Evolutionary conservation across 306 rosid genomes (phyloP), one percentile per base, ranked within the genome.

Genomic region (Vicia sativa): DNA sequence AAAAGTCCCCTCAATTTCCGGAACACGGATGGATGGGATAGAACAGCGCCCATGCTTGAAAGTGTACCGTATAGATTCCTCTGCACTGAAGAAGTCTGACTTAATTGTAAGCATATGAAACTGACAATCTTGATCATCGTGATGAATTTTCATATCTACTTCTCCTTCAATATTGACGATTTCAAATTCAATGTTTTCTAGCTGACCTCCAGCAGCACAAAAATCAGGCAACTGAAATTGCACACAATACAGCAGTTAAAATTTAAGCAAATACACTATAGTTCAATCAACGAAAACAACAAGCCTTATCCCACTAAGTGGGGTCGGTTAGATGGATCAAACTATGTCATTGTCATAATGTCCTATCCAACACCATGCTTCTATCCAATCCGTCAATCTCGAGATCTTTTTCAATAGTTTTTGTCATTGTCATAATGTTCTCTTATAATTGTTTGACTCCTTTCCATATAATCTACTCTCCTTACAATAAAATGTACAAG

Each of bases 31-130:
- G 29, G 68, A 39, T 11, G 67, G 79, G 65, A 87, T 65, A 6
- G 70, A 67, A 63, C 87, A 82, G 2, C 79, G 48, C 8, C 91
- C 91, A 31, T 75, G 79, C 77, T 79, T 78, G 59, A 87, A 84
- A 58, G 73, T 67, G 62, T 74, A 79, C 11, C 74, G 84, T 23
- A 79, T 49, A 25, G 72, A 74, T 10, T 79, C 77, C 58, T 68
- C 82, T 7, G 64, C 42, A 19, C n/a, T 50, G 26, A 14, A 55
- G 19, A 72, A 62, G 31, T 55, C 83, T 4, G 82, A 73, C 77
- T 70, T 81, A 53, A 87, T 62, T 54, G 62, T 69, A 16, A 86
- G 91, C 84, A 78, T 60, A 76, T 87, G 85, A 18, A 67, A 72
- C 39, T 71, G 74, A 41, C 77, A 72, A 37, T 43, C 71, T 34